These are phyloP conservation scores for Sarocladium strictum DNA, from an alignment of 2,329 filamentous ascomycete genomes.

Conservation along the genomic window DNA sequence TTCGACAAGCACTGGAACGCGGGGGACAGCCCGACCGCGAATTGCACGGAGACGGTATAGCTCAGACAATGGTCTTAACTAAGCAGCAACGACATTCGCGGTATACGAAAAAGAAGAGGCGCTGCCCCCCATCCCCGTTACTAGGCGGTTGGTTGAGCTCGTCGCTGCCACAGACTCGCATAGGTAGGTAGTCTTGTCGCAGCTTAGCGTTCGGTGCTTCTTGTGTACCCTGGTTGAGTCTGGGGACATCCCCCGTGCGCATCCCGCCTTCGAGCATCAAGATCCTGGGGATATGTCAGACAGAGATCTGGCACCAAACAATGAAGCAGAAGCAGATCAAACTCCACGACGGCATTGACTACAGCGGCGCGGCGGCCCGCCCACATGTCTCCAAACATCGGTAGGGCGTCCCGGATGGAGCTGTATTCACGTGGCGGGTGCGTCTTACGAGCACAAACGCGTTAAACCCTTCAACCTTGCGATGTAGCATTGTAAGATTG, in stretches of 20 bases:
- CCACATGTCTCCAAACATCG: background rate
- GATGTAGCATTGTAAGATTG: background rate
- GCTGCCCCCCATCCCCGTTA: no score
- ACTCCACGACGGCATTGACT: background rate
- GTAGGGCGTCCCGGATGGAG: constrained; percentile 5
- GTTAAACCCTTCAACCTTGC: background rate
- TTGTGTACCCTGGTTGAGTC: background rate
- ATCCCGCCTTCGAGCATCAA: background rate
- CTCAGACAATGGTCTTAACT: background rate
- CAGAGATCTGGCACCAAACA: background rate
- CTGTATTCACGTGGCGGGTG: background rate
- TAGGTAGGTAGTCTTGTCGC: no score
- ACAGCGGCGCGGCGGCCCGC: constrained; percentile 7
- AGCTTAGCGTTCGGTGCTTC: background rate
- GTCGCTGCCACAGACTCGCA: no score
- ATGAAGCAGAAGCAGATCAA: background rate
- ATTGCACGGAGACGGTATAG: background rate
- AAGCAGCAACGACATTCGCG: background rate
- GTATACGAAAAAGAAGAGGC: no score
- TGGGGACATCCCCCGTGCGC: constrained; percentile 7
- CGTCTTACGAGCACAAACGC: background rate
- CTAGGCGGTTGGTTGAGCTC: background rate
- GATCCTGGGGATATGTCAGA: background rate
- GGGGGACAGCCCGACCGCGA: background rate
- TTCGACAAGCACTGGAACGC: background rate